Evolutionary conservation across 805 yeast genomes (phyloP).

Genomic region (Myxozyma mucilagina): DNA sequence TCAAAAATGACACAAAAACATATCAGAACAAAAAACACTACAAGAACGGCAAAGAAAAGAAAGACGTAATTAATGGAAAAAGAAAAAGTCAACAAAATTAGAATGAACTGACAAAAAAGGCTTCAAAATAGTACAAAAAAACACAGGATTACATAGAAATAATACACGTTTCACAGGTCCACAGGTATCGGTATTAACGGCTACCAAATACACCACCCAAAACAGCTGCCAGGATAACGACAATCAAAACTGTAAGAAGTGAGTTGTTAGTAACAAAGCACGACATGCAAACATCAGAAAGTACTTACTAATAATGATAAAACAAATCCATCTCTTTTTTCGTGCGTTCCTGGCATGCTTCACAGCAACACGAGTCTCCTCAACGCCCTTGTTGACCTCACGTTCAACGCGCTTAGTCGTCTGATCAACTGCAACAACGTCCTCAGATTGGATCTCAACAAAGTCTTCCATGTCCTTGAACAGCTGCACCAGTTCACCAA

Average conservation of each 20-base stretch:
- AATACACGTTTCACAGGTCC: not conserved
- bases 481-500: conserved; percentile 92
- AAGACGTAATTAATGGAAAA: not conserved
- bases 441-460: conserved; percentile 92
- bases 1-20: not conserved
- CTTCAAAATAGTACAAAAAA: not conserved
- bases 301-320: conserved; percentile 50
- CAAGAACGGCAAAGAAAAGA: not conserved
- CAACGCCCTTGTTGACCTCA: conserved; percentile 91
- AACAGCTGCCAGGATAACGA: conserved; percentile 60
- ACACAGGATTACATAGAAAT: conserved; percentile 4
- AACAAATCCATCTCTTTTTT: conserved; percentile 85
- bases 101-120: not conserved
- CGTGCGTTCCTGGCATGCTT: conserved; percentile 85
- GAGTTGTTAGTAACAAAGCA: not conserved
- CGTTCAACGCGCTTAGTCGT: conserved; percentile 80
- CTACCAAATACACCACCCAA: conserved; percentile 66
- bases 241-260: conserved; percentile 33
- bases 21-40: not conserved
- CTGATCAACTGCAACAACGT: conserved; percentile 78
- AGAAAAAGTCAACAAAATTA: not conserved
- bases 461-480: conserved; percentile 95
- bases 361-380: conserved; percentile 89
- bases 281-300: not conserved
- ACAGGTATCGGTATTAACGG: not conserved